A percentile compares a stretch with the other conserved stretches of the same genome.
Conservation (phyloP, 169 alveolate genomes). For the Perkinsus chesapeaki region DNA sequence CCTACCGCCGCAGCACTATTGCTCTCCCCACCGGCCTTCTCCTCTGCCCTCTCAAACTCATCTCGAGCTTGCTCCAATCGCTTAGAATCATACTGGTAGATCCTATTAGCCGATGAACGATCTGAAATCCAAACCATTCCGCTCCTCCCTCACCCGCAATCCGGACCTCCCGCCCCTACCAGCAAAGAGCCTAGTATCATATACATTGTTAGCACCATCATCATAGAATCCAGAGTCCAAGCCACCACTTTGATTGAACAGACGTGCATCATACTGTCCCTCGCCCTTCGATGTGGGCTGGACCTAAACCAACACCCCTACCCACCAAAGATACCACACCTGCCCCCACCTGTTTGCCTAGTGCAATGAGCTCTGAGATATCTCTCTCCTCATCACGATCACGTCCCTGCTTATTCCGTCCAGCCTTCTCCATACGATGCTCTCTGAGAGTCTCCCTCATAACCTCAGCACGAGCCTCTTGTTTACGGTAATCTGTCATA, state of each 20-base stretch:
- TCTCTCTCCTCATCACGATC: slow-evolving; percentile 66
- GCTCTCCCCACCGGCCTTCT: not conserved
- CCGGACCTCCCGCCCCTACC: not conserved
- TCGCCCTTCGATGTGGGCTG: slow-evolving; percentile 56
- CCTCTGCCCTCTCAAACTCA: not conserved
- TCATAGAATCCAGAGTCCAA: slow-evolving; percentile 48
- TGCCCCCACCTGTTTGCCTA: slow-evolving; percentile 39
- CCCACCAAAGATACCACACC: not conserved
- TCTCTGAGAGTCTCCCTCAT: not conserved
- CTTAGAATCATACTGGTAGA: not conserved
- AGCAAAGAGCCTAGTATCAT: not conserved
- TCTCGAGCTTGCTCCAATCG: not conserved
- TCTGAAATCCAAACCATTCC: not conserved
- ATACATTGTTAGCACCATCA: not conserved
- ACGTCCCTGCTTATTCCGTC: slow-evolving; percentile 55
- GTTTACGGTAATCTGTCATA: not conserved
- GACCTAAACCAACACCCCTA: slow-evolving; percentile 37
- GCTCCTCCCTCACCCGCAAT: not conserved
- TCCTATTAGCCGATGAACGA: not conserved
- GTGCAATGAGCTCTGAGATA: slow-evolving; percentile 76
- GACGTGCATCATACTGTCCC: slow-evolving; percentile 59
- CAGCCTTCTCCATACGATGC: slow-evolving; percentile 38
- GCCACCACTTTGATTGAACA: slow-evolving; percentile 66
- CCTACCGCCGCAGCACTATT: not conserved
- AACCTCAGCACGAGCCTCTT: not conserved